Conservation (phyloP, 495 filamentous ascomycete genomes). For the Trichoderma virens region DNA sequence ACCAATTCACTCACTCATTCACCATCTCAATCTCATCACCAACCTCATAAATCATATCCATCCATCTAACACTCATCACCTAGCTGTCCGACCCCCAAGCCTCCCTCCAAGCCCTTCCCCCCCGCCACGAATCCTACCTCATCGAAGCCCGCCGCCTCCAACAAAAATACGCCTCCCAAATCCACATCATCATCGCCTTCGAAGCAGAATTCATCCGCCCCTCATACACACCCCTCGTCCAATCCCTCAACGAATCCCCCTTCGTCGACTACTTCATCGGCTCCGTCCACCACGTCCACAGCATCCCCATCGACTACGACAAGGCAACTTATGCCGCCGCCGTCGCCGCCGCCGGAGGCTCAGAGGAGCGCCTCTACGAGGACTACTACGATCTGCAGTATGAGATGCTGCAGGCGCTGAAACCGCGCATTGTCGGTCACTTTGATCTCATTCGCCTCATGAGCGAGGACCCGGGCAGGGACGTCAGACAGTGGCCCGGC, state of each 20-base stretch:
- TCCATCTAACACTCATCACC: conserved; percentile 8
- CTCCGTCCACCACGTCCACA: conserved; percentile 79
- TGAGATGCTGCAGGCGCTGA: conserved; percentile 65
- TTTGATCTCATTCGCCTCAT: conserved; percentile 86
- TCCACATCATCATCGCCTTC: conserved; percentile 81
- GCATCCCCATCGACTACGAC: conserved; percentile 86
- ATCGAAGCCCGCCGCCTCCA: conserved; percentile 65
- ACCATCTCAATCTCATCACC: background rate
- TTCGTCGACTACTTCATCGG: conserved; percentile 83
- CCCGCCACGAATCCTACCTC: conserved; percentile 65
- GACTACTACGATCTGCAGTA: conserved; percentile 83
- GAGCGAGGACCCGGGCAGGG: conserved; percentile 55
- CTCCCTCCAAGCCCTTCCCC: conserved; percentile 31
- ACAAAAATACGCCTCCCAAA: conserved; percentile 56
- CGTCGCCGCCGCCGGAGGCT: conserved; percentile 20
- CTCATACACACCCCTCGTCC: conserved; percentile 50
- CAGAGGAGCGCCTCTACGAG: conserved; percentile 65
- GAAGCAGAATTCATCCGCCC: conserved; percentile 87
- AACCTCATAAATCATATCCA: background rate
- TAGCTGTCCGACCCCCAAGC: conserved; percentile 30
- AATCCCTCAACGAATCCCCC: conserved; percentile 40
- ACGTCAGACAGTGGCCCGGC: conserved; percentile 39
- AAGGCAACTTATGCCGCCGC: conserved; percentile 56
- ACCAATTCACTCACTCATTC: conserved; percentile 10
- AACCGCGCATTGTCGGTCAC: conserved; percentile 80